Conservation (phyloP, 2,329 filamentous ascomycete species). For the Orbilia brochopaga region DNA sequence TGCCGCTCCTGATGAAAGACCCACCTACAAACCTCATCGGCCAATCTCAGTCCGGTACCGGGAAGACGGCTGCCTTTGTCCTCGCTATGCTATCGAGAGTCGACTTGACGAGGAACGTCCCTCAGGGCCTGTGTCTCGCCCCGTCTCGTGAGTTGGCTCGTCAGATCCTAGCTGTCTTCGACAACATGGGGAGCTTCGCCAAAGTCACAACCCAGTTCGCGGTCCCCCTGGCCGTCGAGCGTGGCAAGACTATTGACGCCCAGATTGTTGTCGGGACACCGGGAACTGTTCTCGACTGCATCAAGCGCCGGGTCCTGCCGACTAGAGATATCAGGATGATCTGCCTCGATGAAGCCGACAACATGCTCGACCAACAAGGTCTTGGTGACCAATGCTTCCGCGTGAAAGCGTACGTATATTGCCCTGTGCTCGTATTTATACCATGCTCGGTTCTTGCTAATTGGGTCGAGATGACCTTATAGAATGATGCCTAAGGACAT, state of each 20-base stretch:
- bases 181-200: constrained; percentile 78
- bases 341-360: constrained; percentile 95
- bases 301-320: constrained; percentile 77
- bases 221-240: constrained; percentile 76
- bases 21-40: constrained; percentile 95
- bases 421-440: background rate
- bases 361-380: constrained; percentile 96
- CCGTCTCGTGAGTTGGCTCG: constrained; percentile 93
- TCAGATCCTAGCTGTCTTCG: constrained; percentile 87
- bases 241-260: constrained; percentile 72
- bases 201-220: constrained; percentile 78
- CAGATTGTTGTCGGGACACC: constrained; percentile 91
- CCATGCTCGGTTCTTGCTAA: background rate
- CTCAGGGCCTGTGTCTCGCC: constrained; percentile 85
- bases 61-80: constrained; percentile 96
- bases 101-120: constrained; percentile 71
- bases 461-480: constrained; percentile 37
- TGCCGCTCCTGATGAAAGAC: constrained; percentile 83
- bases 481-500: constrained; percentile 72
- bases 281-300: constrained; percentile 86
- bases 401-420: constrained; percentile 73
- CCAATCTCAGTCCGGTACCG: constrained; percentile 98
- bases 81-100: constrained; percentile 88
- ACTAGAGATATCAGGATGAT: constrained; percentile 75
- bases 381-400: constrained; percentile 92